phyloP scores from a whole-genome alignment of 1,284 basidiomycete genomes.

The Agroathelia rolfsii region DNA sequence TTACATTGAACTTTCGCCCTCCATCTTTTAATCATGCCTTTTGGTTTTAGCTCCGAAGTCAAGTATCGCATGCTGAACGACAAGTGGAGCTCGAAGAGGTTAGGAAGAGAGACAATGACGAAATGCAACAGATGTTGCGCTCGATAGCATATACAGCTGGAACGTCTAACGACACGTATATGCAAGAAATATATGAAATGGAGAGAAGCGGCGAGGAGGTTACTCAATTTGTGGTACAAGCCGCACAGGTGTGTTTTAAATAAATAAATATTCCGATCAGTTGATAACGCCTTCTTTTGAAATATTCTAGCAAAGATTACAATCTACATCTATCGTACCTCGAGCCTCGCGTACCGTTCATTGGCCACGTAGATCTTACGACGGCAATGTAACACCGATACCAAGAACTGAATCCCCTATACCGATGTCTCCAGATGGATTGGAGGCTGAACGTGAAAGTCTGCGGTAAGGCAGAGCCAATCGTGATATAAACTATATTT shows the following conservation, averaged over 20 bases:
- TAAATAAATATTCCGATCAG: not conserved
- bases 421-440: slow-evolving; percentile 14
- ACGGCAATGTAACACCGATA: not conserved
- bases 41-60: slow-evolving; percentile 22
- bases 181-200: slow-evolving; percentile 25
- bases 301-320: slow-evolving; percentile 20
- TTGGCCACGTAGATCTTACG: slow-evolving; percentile 1
- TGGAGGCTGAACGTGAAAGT: slow-evolving; percentile 26
- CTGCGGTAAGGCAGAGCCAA: slow-evolving; percentile 26
- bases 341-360: too few relatives aligned
- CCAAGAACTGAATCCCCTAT: not conserved
- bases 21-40: not conserved
- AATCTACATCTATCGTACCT: slow-evolving; percentile 1
- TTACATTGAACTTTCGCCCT: not conserved
- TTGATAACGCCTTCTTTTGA: slow-evolving; percentile 13
- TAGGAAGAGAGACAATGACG: slow-evolving; percentile 22
- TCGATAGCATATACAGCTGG: slow-evolving; percentile 18
- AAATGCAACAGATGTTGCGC: slow-evolving; percentile 26
- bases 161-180: slow-evolving; percentile 26
- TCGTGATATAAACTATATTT: slow-evolving; percentile 1
- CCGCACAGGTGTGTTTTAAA: slow-evolving; percentile 29
- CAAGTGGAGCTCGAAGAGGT: slow-evolving; percentile 26
- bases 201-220: slow-evolving; percentile 29
- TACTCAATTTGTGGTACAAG: slow-evolving; percentile 37
- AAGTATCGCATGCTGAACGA: slow-evolving; percentile 19